Conservation (phyloP, 2,329 filamentous ascomycete genomes). For the Colletotrichum sublineola region DNA sequence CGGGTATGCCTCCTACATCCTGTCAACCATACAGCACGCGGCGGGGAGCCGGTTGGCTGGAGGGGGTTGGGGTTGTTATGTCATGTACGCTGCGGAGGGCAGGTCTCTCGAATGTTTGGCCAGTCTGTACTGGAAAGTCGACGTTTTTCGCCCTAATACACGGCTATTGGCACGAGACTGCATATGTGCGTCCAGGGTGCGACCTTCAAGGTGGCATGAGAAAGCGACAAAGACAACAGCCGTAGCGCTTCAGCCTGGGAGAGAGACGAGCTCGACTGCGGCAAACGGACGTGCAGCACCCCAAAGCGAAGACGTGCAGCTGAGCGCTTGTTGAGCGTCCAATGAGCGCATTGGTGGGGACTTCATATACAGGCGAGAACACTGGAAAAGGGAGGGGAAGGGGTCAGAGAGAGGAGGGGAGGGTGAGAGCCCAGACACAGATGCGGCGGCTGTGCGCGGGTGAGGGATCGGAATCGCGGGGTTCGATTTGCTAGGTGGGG, state of each 20-base stretch:
- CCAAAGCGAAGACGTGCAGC: slow-evolving; percentile 14
- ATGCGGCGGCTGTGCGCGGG: slow-evolving; percentile 27
- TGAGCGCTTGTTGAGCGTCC: slow-evolving; percentile 30
- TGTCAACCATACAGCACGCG: slow-evolving; percentile 20
- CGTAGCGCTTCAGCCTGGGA: slow-evolving; percentile 11
- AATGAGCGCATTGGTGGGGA: slow-evolving; percentile 29
- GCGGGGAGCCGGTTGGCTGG: slow-evolving; percentile 32
- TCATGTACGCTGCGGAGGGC: background rate
- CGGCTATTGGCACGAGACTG: background rate
- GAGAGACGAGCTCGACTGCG: slow-evolving; percentile 3
- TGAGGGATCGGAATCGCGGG: slow-evolving; percentile 38
- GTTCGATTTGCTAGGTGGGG: slow-evolving; percentile 19
- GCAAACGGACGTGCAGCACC: slow-evolving; percentile 10
- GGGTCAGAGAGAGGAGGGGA: background rate
- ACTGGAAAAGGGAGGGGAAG: slow-evolving; percentile 4
- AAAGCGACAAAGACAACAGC: slow-evolving; percentile 13
- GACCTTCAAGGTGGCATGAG: slow-evolving; percentile 8
- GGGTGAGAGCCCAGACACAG: slow-evolving; percentile 29
- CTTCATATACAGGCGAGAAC: background rate
- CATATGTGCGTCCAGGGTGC: background rate
- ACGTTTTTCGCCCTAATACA: background rate
- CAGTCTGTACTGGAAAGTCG: background rate
- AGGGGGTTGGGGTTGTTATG: background rate
- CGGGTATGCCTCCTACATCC: slow-evolving; percentile 28
- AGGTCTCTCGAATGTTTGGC: slow-evolving; percentile 1